A percentile compares a stretch with the other conserved stretches of the same genome.
Evolutionary conservation across 352 stramenopile species (phyloP).

Genomic region (Globisporangium nodosum): DNA sequence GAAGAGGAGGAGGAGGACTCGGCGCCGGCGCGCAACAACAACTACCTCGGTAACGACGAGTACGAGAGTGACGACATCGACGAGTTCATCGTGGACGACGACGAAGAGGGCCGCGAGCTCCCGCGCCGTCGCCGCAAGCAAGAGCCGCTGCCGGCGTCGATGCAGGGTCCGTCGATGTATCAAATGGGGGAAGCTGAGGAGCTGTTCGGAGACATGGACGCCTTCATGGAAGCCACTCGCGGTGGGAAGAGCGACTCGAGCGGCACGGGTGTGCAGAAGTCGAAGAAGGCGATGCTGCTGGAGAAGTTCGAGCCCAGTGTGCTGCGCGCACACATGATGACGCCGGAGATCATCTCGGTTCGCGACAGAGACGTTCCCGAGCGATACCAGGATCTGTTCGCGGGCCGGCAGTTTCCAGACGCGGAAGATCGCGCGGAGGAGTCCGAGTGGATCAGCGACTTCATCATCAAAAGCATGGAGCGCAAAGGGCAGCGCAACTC

Average conservation of each 20-base stretch:
- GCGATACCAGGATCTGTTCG: slow-evolving; percentile 73
- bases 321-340: slow-evolving; percentile 89
- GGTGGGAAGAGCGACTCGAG: slow-evolving; percentile 25
- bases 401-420: slow-evolving; percentile 69
- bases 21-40: slow-evolving; percentile 59
- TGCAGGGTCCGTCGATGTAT: slow-evolving; percentile 86
- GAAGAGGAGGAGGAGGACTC: slow-evolving; percentile 86
- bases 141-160: slow-evolving; percentile 58
- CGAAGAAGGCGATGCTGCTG: slow-evolving; percentile 79
- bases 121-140: slow-evolving; percentile 74
- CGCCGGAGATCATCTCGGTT: slow-evolving; percentile 67
- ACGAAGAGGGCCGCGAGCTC: slow-evolving; percentile 80
- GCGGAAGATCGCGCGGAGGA: slow-evolving; percentile 81
- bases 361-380: slow-evolving; percentile 80
- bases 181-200: slow-evolving; percentile 89
- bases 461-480: slow-evolving; percentile 79
- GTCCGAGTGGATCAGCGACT: slow-evolving; percentile 87
- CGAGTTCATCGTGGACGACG: slow-evolving; percentile 88
- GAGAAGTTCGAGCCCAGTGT: slow-evolving; percentile 87
- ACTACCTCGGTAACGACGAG: slow-evolving; percentile 83
- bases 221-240: slow-evolving; percentile 79
- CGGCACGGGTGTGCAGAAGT: slow-evolving; percentile 28
- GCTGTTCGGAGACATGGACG: slow-evolving; percentile 86
- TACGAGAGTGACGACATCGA: slow-evolving; percentile 89
- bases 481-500: slow-evolving; percentile 34